These are phyloP conservation scores for Ustilago tritici DNA, from an alignment of 1,284 basidiomycete genomes.

Conservation along the genomic window DNA sequence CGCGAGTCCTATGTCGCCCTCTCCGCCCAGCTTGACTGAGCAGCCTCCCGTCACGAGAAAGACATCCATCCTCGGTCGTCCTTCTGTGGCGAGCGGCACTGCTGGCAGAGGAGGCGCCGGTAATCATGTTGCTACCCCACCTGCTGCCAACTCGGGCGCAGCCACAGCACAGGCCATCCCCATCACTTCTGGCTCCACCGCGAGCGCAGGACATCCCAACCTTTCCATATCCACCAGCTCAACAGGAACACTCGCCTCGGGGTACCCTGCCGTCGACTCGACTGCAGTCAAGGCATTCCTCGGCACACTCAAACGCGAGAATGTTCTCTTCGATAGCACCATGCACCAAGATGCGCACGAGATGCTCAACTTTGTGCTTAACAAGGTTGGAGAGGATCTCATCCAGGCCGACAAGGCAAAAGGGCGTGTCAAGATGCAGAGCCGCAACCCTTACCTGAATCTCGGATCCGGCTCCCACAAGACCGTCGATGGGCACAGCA, in stretches of 20 bases:
- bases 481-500: slow-evolving; percentile 56
- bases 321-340: slow-evolving; percentile 64
- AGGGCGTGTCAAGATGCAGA: slow-evolving; percentile 41
- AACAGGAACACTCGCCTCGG: slow-evolving; percentile 81
- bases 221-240: slow-evolving; percentile 46
- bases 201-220: slow-evolving; percentile 27
- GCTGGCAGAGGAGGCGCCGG: slow-evolving; percentile 37
- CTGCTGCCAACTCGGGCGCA: slow-evolving; percentile 10
- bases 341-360: slow-evolving; percentile 89
- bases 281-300: slow-evolving; percentile 59
- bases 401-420: slow-evolving; percentile 72
- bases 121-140: slow-evolving; percentile 21
- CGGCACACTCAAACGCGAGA: slow-evolving; percentile 57
- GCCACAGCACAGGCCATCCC: slow-evolving; percentile 38
- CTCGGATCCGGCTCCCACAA: slow-evolving; percentile 22
- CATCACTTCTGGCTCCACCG: slow-evolving; percentile 28
- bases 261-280: slow-evolving; percentile 78
- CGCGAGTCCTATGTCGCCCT: slow-evolving; percentile 36
- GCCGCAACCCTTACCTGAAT: slow-evolving; percentile 42
- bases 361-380: slow-evolving; percentile 93
- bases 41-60: slow-evolving; percentile 27
- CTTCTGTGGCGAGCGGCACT: slow-evolving; percentile 31
- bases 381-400: slow-evolving; percentile 91
- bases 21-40: slow-evolving; percentile 15
- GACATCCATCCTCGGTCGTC: slow-evolving; percentile 42